phyloP scores from a whole-genome alignment of 306 rosid genomes.

The Sesbania bispinosa region DNA sequence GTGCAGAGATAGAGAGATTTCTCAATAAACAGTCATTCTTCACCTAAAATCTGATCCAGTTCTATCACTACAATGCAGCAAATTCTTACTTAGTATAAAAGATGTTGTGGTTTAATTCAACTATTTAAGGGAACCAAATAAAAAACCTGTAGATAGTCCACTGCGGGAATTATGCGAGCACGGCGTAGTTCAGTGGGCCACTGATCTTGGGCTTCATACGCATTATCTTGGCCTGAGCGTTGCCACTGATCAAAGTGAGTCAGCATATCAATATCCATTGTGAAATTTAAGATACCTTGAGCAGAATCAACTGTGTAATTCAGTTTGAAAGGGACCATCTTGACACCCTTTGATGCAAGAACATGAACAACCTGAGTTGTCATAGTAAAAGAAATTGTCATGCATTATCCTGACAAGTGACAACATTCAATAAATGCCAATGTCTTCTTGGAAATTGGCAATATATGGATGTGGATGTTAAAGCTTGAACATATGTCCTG shows the following conservation, averaged over 20 bases:
- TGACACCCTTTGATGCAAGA: conserved; percentile 62
- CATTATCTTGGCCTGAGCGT: conserved; percentile 52
- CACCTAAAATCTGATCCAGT: neutral
- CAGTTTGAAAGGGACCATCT: conserved; percentile 68
- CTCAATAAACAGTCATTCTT: no score
- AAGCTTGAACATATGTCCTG: conserved; percentile 13
- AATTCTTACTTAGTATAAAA: neutral
- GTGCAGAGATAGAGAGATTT: no score
- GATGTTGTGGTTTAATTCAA: neutral
- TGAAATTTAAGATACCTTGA: conserved; percentile 76
- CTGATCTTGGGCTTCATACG: conserved; percentile 77
- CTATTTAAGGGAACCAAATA: conserved; percentile 9
- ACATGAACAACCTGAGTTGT: conserved; percentile 51
- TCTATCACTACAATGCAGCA: conserved; percentile 9
- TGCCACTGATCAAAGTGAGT: conserved; percentile 86
- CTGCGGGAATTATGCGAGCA: conserved; percentile 58
- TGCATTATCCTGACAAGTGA: neutral
- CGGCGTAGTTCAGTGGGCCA: conserved; percentile 67
- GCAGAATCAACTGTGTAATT: conserved; percentile 56
- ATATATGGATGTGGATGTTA: neutral
- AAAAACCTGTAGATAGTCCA: conserved; percentile 69
- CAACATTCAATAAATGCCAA: neutral
- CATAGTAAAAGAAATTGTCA: conserved; percentile 15
- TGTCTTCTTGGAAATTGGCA: conserved; percentile 2
- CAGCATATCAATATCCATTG: conserved; percentile 84